A percentile compares a stretch with the other conserved stretches of the same genome.
These are phyloP conservation scores for Alternaria viburni DNA, from an alignment of 2,329 filamentous ascomycete genomes.

Conservation along the genomic window DNA sequence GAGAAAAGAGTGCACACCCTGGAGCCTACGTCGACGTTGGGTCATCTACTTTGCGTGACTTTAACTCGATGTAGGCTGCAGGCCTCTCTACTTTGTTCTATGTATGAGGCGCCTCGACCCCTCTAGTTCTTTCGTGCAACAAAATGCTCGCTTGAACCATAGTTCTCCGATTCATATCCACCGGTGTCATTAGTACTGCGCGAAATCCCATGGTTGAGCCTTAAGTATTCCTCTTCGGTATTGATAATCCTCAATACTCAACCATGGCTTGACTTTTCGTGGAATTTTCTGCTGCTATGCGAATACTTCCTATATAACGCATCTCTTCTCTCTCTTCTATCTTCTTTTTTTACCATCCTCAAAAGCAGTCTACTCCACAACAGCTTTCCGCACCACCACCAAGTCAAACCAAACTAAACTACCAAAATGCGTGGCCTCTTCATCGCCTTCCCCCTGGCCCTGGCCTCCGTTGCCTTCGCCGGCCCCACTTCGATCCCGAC, in stretches of 20 bases:
- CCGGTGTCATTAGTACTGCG: rapidly evolving
- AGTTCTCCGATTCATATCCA: background rate
- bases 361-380: background rate
- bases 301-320: background rate
- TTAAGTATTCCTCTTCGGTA: background rate
- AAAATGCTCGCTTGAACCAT: background rate
- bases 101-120: background rate
- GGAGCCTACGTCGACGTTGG: background rate
- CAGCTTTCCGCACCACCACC: background rate
- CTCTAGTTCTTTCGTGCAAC: background rate
- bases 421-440: background rate
- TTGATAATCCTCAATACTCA: rapidly evolving
- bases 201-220: background rate
- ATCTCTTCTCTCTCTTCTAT: background rate
- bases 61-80: background rate
- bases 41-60: background rate
- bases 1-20: background rate
- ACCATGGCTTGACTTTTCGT: background rate
- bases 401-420: background rate
- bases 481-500: background rate
- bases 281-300: background rate
- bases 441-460: background rate
- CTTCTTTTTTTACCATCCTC: background rate
- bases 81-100: background rate
- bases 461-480: background rate